Evolutionary conservation across 1,284 basidiomycete genomes (phyloP), one percentile per base, ranked within the genome.

Genomic region (Trichosporon inkin): DNA sequence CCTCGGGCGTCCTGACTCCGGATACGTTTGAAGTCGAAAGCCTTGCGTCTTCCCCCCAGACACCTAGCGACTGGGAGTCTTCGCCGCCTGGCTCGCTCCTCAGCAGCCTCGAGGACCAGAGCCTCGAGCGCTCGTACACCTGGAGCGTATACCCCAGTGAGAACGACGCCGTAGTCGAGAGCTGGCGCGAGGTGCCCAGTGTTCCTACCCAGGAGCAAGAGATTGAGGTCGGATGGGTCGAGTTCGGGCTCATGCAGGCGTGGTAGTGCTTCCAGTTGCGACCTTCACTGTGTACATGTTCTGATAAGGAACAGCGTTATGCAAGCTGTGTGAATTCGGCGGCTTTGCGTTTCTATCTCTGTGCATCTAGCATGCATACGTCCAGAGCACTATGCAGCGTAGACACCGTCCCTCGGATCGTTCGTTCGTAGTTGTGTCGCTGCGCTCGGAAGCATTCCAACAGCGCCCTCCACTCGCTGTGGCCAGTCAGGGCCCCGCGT

Each of bases 181-280:
- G 44, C 44, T 49, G 44, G 44, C 44, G 44, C 44, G 44, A 49
- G 44, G 44, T 49, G 22, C 17, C 14, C 6, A 22, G 16, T 8
- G 28, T 24, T 22, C 22, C n/a, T 13, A 10, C 28, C 14, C 5
- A 11, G 14, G 44, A 49, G 44, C 24, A 19, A 3, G 49, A 52
- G 38, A 49, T 57, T 19, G 49, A 52, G 20, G 49, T 57, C 14
- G 39, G 49, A 11, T 57, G 56, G 56, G 37, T 57, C 14, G 49
- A 47, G 49, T 39, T 57, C 28, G 47, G 56, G 13, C 49, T 57
- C 28, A 35, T 57, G 22, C 49, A 57, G 28, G 39, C 49, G 49
- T 57, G 49, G 49, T 57, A 57, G 56, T 57, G 28, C 8, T 8
- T 8, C 8, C 28, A 32, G 28, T 32, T 8, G 28, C 28, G 28